phyloP scores from a whole-genome alignment of 441 rosid species.

The Capsella rubella region DNA sequence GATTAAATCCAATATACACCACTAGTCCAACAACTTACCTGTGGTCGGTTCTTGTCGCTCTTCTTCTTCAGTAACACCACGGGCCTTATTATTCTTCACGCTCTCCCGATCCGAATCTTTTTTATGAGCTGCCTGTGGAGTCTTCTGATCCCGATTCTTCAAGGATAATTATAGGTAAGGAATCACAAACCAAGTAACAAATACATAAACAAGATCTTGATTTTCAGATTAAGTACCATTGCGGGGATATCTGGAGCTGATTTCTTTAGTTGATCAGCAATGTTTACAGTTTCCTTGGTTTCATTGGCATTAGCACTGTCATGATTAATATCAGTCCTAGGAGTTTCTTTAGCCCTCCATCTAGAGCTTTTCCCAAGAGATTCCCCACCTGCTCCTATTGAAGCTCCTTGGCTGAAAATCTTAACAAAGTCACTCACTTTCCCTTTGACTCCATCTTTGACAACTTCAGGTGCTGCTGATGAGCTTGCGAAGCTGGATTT shows the following conservation, averaged over 20 bases:
- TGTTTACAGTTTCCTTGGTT: conserved; percentile 44
- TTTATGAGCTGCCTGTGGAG: conserved; percentile 28
- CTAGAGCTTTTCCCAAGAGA: conserved; percentile 52
- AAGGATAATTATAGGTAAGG: neutral
- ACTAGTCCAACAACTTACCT: conserved; percentile 49
- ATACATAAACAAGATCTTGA: conserved; percentile 8
- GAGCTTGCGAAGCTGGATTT: conserved; percentile 47
- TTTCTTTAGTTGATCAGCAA: conserved; percentile 40
- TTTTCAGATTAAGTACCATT: conserved; percentile 35
- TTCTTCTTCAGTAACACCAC: conserved; percentile 35
- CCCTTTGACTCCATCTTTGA: conserved; percentile 58
- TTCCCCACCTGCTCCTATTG: conserved; percentile 39
- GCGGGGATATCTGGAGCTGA: conserved; percentile 37
- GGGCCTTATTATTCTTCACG: conserved; percentile 19
- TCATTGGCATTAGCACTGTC: conserved; percentile 39
- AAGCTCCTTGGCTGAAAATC: conserved; percentile 70
- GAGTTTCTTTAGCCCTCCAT: conserved; percentile 49
- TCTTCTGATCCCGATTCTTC: conserved; percentile 33
- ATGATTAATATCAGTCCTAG: conserved; percentile 41
- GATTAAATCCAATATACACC: neutral
- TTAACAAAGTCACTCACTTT: conserved; percentile 84
- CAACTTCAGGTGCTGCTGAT: conserved; percentile 42
- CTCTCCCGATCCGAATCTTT: conserved; percentile 22
- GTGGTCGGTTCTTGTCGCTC: conserved; percentile 34
- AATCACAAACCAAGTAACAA: conserved; percentile 27